Conservation (phyloP, 805 yeast genomes). For the Metschnikowia henanensis region DNA sequence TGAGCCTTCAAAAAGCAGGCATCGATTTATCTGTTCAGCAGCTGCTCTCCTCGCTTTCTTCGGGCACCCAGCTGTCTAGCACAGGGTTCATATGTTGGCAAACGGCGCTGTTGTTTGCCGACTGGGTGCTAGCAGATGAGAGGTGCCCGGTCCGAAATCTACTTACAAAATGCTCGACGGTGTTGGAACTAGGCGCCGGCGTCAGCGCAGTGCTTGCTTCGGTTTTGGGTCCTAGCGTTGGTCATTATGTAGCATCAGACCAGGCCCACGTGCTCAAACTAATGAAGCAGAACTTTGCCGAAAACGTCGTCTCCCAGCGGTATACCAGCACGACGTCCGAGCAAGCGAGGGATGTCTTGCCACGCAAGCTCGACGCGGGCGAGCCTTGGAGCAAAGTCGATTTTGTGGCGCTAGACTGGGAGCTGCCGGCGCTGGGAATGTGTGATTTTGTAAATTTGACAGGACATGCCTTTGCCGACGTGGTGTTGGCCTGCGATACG, state of each 20-base stretch:
- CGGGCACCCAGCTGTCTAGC: conserved; percentile 38
- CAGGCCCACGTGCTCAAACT: conserved; percentile 55
- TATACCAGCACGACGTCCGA: conserved; percentile 17
- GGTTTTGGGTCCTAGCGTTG: conserved; percentile 31
- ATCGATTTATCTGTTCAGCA: conserved; percentile 33
- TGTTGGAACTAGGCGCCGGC: conserved; percentile 66
- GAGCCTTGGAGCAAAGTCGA: conserved; percentile 31
- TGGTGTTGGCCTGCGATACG: conserved; percentile 62
- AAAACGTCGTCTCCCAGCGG: conserved; percentile 29
- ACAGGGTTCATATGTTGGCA: conserved; percentile 71
- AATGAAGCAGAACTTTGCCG: conserved; percentile 44
- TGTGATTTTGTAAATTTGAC: conserved; percentile 14
- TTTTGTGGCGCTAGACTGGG: conserved; percentile 64
- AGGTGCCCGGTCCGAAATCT: conserved; percentile 26
- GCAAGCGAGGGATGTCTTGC: no score
- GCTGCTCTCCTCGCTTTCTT: conserved; percentile 33
- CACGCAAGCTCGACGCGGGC: conserved; percentile 3
- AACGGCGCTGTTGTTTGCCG: conserved; percentile 46
- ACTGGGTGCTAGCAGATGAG: conserved; percentile 47
- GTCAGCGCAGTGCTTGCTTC: conserved; percentile 51
- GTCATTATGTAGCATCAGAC: conserved; percentile 54
- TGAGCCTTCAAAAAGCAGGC: conserved; percentile 22
- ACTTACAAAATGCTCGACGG: conserved; percentile 18
- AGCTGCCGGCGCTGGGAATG: conserved; percentile 38
- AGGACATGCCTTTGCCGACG: conserved; percentile 34